A percentile compares a stretch with the other conserved stretches of the same genome.
phyloP scores from a whole-genome alignment of 2,329 filamentous ascomycete genomes.

The Cladosporium sp. region DNA sequence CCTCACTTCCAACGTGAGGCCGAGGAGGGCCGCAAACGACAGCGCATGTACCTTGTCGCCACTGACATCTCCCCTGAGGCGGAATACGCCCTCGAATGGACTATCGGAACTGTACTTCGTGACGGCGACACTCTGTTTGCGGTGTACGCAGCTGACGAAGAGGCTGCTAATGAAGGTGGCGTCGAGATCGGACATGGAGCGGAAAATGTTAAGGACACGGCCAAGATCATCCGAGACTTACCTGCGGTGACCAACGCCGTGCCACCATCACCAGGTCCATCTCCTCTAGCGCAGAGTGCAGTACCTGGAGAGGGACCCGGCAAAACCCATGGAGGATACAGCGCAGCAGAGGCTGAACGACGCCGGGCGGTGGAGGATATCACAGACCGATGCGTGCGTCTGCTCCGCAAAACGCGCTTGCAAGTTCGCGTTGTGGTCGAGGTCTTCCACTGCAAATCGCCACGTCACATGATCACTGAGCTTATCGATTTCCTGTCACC shows the following conservation, averaged over 20 bases:
- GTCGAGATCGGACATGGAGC: slow-evolving; percentile 66
- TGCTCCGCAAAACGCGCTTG: slow-evolving; percentile 84
- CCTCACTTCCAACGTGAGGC: slow-evolving; percentile 69
- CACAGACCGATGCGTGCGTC: slow-evolving; percentile 74
- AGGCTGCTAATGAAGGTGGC: slow-evolving; percentile 49
- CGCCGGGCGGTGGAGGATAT: slow-evolving; percentile 77
- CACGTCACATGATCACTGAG: slow-evolving; percentile 92
- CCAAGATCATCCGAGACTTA: slow-evolving; percentile 65
- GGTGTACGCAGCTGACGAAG: slow-evolving; percentile 91
- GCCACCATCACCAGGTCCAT: slow-evolving; percentile 26
- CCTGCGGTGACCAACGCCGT: slow-evolving; percentile 33
- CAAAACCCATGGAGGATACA: slow-evolving; percentile 36
- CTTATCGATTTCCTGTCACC: slow-evolving; percentile 91
- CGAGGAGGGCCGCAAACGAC: slow-evolving; percentile 70
- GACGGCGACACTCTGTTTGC: slow-evolving; percentile 92
- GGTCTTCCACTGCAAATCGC: slow-evolving; percentile 96
- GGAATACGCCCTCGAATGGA: slow-evolving; percentile 94
- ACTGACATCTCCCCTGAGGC: slow-evolving; percentile 93
- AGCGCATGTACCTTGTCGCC: slow-evolving; percentile 90
- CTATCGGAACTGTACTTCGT: slow-evolving; percentile 87
- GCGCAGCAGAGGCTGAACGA: slow-evolving; percentile 68
- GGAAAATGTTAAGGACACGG: slow-evolving; percentile 71
- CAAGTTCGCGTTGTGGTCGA: slow-evolving; percentile 93
- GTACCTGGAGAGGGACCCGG: slow-evolving; percentile 20
- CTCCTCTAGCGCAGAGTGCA: slow-evolving; percentile 24